Conservation (phyloP, 345 rosid species). For the Eutrema heterophyllum region DNA sequence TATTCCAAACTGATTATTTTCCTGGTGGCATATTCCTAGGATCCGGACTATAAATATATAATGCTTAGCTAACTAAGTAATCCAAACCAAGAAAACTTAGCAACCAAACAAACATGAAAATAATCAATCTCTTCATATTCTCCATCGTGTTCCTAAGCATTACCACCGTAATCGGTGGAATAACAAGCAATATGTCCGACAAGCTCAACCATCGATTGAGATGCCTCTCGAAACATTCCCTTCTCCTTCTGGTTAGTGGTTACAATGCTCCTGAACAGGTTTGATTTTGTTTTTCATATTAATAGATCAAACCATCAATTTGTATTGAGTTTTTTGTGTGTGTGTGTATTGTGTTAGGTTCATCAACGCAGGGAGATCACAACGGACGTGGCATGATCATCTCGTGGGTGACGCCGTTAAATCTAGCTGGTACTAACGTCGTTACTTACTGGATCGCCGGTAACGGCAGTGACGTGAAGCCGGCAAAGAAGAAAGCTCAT, state of each 20-base stretch:
- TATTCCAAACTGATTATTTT: no score
- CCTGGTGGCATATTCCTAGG: no score
- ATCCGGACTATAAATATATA: no score
- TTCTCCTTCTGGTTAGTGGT: slow-evolving; percentile 10
- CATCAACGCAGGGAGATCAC: slow-evolving; percentile 47
- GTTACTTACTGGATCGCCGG: slow-evolving; percentile 34
- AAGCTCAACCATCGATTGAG: slow-evolving; percentile 18
- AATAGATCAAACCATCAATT: not conserved
- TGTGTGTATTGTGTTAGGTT: slow-evolving; percentile 17
- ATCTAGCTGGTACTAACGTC: slow-evolving; percentile 12
- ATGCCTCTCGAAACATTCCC: slow-evolving; percentile 27
- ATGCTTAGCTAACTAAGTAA: no score
- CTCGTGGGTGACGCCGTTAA: slow-evolving; percentile 37
- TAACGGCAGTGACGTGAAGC: not conserved
- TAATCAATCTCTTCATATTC: not conserved
- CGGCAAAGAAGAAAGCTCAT: slow-evolving; percentile 11
- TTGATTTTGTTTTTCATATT: not conserved
- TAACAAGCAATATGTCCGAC: slow-evolving; percentile 16
- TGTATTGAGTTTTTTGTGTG: not conserved
- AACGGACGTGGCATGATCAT: slow-evolving; percentile 33
- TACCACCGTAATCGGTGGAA: not conserved
- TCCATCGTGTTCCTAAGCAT: not conserved
- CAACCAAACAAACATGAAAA: not conserved
- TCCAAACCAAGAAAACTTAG: no score
- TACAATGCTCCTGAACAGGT: slow-evolving; percentile 29